Conservation (phyloP, 1,284 basidiomycete species). For the Termitomyces sp. region DNA sequence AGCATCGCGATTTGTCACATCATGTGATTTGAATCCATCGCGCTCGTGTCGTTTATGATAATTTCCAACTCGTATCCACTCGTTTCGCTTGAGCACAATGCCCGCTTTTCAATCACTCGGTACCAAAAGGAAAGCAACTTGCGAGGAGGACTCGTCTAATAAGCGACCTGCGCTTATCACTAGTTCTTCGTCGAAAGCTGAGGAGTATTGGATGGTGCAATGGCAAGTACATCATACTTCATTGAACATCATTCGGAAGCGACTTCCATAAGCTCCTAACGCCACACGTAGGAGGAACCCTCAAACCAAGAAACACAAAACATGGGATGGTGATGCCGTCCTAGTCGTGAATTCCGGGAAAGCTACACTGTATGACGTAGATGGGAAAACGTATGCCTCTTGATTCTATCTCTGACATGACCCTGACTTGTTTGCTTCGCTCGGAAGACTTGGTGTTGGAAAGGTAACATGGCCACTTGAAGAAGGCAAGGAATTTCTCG, state of each 20-base stretch:
- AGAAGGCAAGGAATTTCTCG: slow-evolving; percentile 50
- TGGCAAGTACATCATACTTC: slow-evolving; percentile 50
- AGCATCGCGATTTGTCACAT: slow-evolving; percentile 17
- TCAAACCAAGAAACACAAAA: slow-evolving; percentile 86
- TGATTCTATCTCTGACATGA: slow-evolving; percentile 7
- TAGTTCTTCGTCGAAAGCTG: slow-evolving; percentile 17
- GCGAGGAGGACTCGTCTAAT: slow-evolving; percentile 18
- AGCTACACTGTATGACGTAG: slow-evolving; percentile 53
- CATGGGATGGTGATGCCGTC: slow-evolving; percentile 85
- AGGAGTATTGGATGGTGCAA: slow-evolving; percentile 65
- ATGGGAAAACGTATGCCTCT: slow-evolving; percentile 52
- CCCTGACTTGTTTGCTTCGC: neutral
- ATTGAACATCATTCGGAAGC: neutral
- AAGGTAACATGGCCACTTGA: slow-evolving; percentile 33
- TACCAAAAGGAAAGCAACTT: slow-evolving; percentile 26
- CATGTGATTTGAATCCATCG: neutral
- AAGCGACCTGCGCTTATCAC: slow-evolving; percentile 26
- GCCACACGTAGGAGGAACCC: slow-evolving; percentile 56
- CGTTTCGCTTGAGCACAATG: slow-evolving; percentile 21
- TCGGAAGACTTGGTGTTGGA: slow-evolving; percentile 35
- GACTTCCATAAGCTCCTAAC: neutral
- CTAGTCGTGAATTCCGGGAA: slow-evolving; percentile 46
- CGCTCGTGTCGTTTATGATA: too few species aligned
- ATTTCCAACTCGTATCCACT: neutral
- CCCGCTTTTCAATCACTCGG: slow-evolving; percentile 30